A percentile compares a stretch with the other conserved stretches of the same genome.
Evolutionary conservation across 352 stramenopile species (phyloP).

Genomic region (Globisporangium barbulae): DNA sequence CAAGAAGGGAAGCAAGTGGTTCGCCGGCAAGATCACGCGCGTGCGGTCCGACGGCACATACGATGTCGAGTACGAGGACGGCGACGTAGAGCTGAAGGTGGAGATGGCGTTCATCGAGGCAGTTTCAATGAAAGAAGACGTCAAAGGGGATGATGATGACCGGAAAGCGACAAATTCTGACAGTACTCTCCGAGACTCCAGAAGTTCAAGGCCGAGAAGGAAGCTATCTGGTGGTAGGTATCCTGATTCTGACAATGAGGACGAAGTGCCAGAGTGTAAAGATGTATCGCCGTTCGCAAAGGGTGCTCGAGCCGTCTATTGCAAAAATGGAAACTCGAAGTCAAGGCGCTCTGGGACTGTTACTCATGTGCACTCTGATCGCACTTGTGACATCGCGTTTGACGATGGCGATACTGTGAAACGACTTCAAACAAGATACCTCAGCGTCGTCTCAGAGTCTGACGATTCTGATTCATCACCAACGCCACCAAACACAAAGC

Average conservation of each 20-base stretch:
- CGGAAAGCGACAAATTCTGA: neutral
- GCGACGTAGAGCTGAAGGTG: conserved; percentile 42
- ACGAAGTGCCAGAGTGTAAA: neutral
- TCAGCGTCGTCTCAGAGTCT: conserved; percentile 29
- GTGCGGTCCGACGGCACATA: conserved; percentile 60
- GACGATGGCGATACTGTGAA: conserved; percentile 41
- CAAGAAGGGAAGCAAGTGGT: conserved; percentile 67
- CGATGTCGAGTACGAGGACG: conserved; percentile 66
- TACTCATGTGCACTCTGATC: conserved; percentile 39
- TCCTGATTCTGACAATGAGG: neutral
- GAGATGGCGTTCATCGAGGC: conserved; percentile 26
- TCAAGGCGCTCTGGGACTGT: conserved; percentile 29
- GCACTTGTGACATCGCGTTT: conserved; percentile 66
- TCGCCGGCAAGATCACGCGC: conserved; percentile 52
- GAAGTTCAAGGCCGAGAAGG: no score
- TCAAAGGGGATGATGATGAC: neutral
- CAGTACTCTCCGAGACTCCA: neutral
- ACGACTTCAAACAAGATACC: conserved; percentile 24
- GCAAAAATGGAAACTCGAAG: conserved; percentile 28
- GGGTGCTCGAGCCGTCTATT: conserved; percentile 34
- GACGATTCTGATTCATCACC: conserved; percentile 25
- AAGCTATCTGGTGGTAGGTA: neutral
- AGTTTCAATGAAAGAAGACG: neutral
- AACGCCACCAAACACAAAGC: neutral
- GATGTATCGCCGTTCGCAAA: conserved; percentile 15